Conservation (phyloP, 2,329 filamentous ascomycete genomes). For the Monilinia laxa region DNA sequence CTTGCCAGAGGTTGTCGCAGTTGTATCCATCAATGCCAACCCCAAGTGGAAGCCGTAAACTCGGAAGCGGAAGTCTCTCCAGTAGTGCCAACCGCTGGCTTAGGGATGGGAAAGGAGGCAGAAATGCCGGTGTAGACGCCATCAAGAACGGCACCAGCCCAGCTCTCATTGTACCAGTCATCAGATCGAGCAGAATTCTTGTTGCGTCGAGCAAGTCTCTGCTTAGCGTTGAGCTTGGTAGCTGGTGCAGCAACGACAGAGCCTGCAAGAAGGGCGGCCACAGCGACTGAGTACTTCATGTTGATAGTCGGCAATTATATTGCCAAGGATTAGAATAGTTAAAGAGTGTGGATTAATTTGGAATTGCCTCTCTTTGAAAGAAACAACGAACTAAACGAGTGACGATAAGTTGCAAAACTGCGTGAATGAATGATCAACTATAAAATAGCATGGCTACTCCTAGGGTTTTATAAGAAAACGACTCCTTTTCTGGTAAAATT, state of each 20-base stretch:
- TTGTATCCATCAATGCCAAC: conserved; percentile 64
- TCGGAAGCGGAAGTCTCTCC: conserved; percentile 35
- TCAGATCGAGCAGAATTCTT: background rate
- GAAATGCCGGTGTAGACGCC: conserved; percentile 42
- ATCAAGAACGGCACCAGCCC: conserved; percentile 44
- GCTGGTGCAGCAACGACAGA: conserved; percentile 11
- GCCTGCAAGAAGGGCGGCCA: background rate
- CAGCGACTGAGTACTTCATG: conserved; percentile 8
- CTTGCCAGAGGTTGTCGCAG: conserved; percentile 53
- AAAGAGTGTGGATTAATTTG: background rate
- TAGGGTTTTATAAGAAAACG: background rate
- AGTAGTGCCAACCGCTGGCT: conserved; percentile 7
- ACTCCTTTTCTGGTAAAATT: background rate
- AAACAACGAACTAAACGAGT: background rate
- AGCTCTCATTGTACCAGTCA: conserved; percentile 36
- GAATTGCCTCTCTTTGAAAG: background rate
- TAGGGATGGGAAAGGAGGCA: conserved; percentile 43
- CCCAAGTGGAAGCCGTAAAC: conserved; percentile 49
- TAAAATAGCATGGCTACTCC: background rate
- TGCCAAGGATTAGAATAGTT: background rate
- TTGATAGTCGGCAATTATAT: background rate
- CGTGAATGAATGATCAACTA: background rate
- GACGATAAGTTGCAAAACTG: conserved; percentile 1
- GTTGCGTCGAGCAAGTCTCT: conserved; percentile 11
- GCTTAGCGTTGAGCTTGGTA: conserved; percentile 9